A percentile compares a stretch with the other conserved stretches of the same genome.
These are phyloP conservation scores for Neurospora cerealis DNA, from an alignment of 495 filamentous ascomycete species.

Conservation along the genomic window DNA sequence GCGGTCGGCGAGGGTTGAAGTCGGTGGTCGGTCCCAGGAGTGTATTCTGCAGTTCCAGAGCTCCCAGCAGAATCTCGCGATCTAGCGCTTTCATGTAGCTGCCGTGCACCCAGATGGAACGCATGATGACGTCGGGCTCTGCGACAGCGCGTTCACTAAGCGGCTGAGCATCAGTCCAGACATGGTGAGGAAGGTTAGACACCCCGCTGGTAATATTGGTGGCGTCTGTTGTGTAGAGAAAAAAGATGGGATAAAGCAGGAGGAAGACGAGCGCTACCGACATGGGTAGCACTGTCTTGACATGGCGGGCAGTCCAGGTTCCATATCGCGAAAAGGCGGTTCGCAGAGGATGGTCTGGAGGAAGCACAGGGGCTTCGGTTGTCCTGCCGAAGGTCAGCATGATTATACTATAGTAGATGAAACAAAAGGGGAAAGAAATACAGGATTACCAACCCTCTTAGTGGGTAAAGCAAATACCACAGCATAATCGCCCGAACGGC, in stretches of 20 bases:
- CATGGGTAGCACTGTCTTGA: constrained; percentile 52
- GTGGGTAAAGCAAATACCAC: constrained; percentile 56
- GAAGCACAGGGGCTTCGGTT: constrained; percentile 51
- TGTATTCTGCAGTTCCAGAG: constrained; percentile 52
- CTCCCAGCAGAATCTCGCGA: constrained; percentile 47
- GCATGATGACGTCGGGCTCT: constrained; percentile 46
- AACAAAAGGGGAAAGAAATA: constrained; percentile 1
- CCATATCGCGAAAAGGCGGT: constrained; percentile 52
- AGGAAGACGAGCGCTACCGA: constrained; percentile 52
- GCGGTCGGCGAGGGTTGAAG: constrained; percentile 35
- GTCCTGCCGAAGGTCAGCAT: constrained; percentile 32
- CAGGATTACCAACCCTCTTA: constrained; percentile 43
- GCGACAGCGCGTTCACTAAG: constrained; percentile 28
- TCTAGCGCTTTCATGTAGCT: constrained; percentile 64
- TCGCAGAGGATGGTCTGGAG: constrained; percentile 49
- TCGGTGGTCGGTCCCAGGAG: constrained; percentile 44
- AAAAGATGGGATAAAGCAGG: constrained; percentile 57
- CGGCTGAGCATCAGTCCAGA: constrained; percentile 63
- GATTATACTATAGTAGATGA: background rate
- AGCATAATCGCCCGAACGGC: constrained; percentile 26
- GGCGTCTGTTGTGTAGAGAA: constrained; percentile 54
- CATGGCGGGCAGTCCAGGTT: constrained; percentile 53
- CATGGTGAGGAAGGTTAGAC: constrained; percentile 58
- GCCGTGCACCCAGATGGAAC: constrained; percentile 47
- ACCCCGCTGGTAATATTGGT: constrained; percentile 48